Evolutionary conservation across 164 flowering plant species (phyloP).

Genomic region (Kingdonia uniflora): DNA sequence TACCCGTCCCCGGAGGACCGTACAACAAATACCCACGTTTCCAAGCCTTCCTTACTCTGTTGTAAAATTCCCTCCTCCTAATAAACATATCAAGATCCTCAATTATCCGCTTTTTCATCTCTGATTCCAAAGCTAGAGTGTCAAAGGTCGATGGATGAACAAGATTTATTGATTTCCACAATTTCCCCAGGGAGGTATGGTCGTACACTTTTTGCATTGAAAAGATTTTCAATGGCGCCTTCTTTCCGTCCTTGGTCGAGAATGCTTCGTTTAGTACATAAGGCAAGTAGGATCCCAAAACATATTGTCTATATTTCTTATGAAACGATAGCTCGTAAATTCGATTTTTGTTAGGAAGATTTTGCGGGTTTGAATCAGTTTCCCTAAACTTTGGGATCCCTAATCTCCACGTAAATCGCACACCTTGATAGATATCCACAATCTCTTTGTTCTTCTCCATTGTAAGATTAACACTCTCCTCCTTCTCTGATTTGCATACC

Average conservation of each 20-base stretch:
- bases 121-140: conserved; percentile 50
- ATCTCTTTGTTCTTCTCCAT: too few species aligned
- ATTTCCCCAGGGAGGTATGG: background rate
- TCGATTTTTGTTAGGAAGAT: too few species aligned
- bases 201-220: conserved; percentile 17
- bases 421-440: too few species aligned
- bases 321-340: conserved; percentile 10
- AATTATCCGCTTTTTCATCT: conserved; percentile 25
- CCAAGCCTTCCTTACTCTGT: conserved; percentile 55
- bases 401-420: too few species aligned
- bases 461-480: too few species aligned
- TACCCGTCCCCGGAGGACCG: conserved; percentile 72
- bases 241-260: conserved; percentile 14
- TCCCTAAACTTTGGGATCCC: too few species aligned
- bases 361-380: too few species aligned
- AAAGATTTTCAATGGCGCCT: background rate
- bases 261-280: conserved; percentile 17
- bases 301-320: conserved; percentile 26
- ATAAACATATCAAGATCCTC: conserved; percentile 46
- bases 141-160: conserved; percentile 44
- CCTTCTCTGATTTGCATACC: too few species aligned
- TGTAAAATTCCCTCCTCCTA: conserved; percentile 38
- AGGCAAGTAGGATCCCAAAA: conserved; percentile 25
- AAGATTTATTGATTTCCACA: conserved; percentile 17
- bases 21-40: conserved; percentile 52